These are phyloP conservation scores for Haplosporangium gracile DNA, from an alignment of 192 early-diverging fungal genomes.

Conservation along the genomic window DNA sequence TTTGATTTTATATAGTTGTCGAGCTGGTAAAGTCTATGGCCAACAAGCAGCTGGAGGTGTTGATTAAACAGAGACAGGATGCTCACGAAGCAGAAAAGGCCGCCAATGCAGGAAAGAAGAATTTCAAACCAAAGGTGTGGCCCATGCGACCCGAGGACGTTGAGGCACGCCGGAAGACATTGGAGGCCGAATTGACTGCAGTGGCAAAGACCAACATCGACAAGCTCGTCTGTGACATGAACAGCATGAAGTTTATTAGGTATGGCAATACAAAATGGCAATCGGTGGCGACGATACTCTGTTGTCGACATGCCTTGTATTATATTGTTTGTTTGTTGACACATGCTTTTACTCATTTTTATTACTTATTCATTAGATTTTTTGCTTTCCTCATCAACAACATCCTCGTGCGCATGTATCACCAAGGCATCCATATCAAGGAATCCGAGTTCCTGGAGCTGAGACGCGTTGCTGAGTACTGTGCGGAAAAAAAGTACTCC, in stretches of 20 bases:
- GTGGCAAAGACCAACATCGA: constrained; percentile 69
- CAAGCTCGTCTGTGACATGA: constrained; percentile 74
- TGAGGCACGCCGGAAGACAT: constrained; percentile 47
- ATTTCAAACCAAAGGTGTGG: constrained; percentile 44
- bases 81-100: constrained; percentile 57
- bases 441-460: constrained; percentile 82
- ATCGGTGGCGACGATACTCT: background rate
- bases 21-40: constrained; percentile 41
- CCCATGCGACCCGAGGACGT: constrained; percentile 53
- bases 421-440: constrained; percentile 88
- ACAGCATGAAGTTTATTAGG: constrained; percentile 72
- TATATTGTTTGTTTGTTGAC: background rate
- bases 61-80: constrained; percentile 46
- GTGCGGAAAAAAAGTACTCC: constrained; percentile 75
- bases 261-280: constrained; percentile 37
- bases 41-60: constrained; percentile 37
- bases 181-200: constrained; percentile 61
- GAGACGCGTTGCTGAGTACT: constrained; percentile 65
- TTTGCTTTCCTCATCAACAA: constrained; percentile 81
- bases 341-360: constrained; percentile 3
- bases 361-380: constrained; percentile 58
- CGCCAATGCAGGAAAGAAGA: constrained; percentile 53
- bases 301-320: background rate
- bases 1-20: constrained; percentile 10
- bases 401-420: constrained; percentile 83